phyloP scores from a whole-genome alignment of 352 stramenopile genomes.

The Phytophthora sojae region DNA sequence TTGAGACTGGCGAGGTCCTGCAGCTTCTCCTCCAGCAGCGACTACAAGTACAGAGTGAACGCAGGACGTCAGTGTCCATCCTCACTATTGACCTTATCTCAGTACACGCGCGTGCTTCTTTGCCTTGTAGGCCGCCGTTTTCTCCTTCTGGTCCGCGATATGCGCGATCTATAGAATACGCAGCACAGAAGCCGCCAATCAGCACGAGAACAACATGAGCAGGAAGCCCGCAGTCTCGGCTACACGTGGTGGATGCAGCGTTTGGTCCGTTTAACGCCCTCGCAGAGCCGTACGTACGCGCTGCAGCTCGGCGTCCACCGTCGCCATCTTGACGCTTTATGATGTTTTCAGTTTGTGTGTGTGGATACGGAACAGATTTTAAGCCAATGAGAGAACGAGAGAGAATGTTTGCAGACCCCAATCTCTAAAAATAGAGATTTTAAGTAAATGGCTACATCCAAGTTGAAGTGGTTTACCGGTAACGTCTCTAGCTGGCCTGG shows the following conservation, averaged over 20 bases:
- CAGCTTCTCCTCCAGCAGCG: conserved; percentile 58
- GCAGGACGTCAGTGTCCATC: background rate
- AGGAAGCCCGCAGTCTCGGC: background rate
- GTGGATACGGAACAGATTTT: conserved; percentile 1
- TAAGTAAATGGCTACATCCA: background rate
- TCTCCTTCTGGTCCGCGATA: conserved; percentile 81
- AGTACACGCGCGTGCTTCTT: background rate
- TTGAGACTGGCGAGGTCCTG: conserved; percentile 56
- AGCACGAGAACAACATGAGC: background rate
- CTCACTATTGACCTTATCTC: background rate
- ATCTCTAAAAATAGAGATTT: background rate
- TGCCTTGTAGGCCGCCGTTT: conserved; percentile 79
- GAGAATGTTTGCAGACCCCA: background rate
- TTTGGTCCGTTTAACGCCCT: background rate
- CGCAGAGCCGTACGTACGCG: conserved; percentile 44
- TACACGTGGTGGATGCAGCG: background rate
- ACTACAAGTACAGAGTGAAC: background rate
- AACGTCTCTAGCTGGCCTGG: conserved; percentile 39
- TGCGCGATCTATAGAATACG: conserved; percentile 55
- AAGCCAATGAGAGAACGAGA: background rate
- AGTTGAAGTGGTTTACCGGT: background rate
- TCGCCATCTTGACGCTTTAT: conserved; percentile 34
- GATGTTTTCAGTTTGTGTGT: conserved; percentile 6
- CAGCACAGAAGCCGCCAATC: background rate
- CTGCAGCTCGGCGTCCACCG: conserved; percentile 50